Evolutionary conservation across 1,139 yeast species (phyloP).

Genomic region (Magnusiomyces paraingens): DNA sequence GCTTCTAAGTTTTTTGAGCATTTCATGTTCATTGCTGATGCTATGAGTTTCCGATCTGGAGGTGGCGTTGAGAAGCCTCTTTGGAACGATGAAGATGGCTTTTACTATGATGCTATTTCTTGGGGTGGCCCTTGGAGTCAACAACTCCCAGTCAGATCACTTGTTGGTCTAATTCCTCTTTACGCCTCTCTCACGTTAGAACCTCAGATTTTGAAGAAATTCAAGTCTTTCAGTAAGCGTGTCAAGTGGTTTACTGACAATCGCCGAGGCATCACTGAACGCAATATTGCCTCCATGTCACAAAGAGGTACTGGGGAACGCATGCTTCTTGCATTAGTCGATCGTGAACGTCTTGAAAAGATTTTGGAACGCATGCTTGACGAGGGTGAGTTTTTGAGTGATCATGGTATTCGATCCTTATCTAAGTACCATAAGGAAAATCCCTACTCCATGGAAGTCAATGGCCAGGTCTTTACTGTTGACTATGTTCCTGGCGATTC

Average conservation of each 20-base stretch:
- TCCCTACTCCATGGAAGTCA: conserved; percentile 82
- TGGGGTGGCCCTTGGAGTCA: conserved; percentile 71
- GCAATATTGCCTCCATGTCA: conserved; percentile 87
- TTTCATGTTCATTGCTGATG: conserved; percentile 87
- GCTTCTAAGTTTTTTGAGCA: conserved; percentile 96
- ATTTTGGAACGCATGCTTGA: conserved; percentile 80
- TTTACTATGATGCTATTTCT: conserved; percentile 86
- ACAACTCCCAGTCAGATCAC: conserved; percentile 78
- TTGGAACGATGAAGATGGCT: conserved; percentile 88
- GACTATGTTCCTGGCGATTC: conserved; percentile 89
- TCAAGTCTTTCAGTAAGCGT: conserved; percentile 81
- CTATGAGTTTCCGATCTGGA: conserved; percentile 72
- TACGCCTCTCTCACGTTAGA: conserved; percentile 89
- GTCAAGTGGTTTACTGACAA: conserved; percentile 82
- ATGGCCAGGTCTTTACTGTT: conserved; percentile 69
- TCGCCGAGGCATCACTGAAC: conserved; percentile 63
- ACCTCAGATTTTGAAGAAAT: conserved; percentile 71
- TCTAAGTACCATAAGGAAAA: conserved; percentile 83
- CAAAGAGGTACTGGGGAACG: conserved; percentile 84
- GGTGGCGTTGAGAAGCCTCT: conserved; percentile 52
- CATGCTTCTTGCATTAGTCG: conserved; percentile 71
- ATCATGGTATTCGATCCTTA: conserved; percentile 82
- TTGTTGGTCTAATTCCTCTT: conserved; percentile 88
- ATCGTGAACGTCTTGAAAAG: conserved; percentile 70
- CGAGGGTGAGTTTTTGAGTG: conserved; percentile 81